Percentiles rank a stretch among this genome's conserved stretches.
Conservation (phyloP, 2,329 filamentous ascomycete genomes). For the Zopfia rhizophila region DNA sequence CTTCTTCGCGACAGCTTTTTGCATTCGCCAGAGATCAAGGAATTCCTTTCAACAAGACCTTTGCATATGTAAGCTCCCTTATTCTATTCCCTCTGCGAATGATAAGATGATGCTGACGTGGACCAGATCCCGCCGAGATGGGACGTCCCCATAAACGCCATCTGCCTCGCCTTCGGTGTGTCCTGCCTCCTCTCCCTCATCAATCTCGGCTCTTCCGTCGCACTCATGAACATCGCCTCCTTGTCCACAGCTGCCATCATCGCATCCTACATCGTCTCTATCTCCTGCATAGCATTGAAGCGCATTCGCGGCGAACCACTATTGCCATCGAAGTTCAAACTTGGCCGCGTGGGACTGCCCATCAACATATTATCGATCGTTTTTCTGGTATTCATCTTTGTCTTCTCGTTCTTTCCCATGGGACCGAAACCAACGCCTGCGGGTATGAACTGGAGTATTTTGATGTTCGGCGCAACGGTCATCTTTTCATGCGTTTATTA, state of each 20-base stretch:
- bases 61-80: constrained; percentile 22
- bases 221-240: constrained; percentile 31
- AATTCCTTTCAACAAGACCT: constrained; percentile 26
- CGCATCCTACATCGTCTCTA: constrained; percentile 50
- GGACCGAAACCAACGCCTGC: constrained; percentile 17
- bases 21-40: constrained; percentile 41
- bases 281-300: constrained; percentile 57
- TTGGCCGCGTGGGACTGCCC: constrained; percentile 56
- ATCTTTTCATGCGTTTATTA: constrained; percentile 57
- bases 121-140: constrained; percentile 28
- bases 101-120: neutral
- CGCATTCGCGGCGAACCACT: constrained; percentile 55
- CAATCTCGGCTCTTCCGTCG: constrained; percentile 38
- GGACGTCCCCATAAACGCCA: constrained; percentile 36
- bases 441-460: constrained; percentile 59
- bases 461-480: constrained; percentile 55
- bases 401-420: constrained; percentile 57
- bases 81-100: constrained; percentile 16
- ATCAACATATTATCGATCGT: constrained; percentile 54
- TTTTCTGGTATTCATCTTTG: constrained; percentile 53
- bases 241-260: constrained; percentile 28
- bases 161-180: constrained; percentile 30
- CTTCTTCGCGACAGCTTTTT: constrained; percentile 38
- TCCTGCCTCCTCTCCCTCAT: constrained; percentile 38
- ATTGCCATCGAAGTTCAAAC: constrained; percentile 56